Base-by-base conservation (phyloP, 352 stramenopile genomes). In the Peronosclerospora sorghi region DNA sequence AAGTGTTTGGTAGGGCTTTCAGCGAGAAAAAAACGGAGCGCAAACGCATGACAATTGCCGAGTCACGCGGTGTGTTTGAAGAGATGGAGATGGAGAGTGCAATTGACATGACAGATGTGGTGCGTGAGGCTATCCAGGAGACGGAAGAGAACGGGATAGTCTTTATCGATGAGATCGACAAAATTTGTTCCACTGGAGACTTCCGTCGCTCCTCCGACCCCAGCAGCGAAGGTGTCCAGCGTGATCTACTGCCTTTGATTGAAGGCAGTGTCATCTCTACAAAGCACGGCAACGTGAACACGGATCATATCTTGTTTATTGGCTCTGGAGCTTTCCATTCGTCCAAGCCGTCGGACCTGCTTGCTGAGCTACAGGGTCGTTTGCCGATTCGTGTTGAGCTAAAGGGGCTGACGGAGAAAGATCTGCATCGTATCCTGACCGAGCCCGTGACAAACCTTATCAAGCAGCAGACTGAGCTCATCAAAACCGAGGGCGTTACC, bases 81-180 rank as follows among this genome's bases (percentile, higher is more conserved):
- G 90, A 98, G 56, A 84, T 96, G 52, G 94, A 98, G 64, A 83
- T 98, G 54, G 95, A 98, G 48, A 95, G 95, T 46, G 73, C 78
- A 14, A 90, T 94, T 46, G 84, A 94, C 56, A 96, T 89, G 73
- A 77, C 68, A 38, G 83, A 95, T 40, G 81, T 95, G 5, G 66
- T 91, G 52, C 73, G 75, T 24, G 77, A 94, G 36, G 77, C 80
- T 8, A 87, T 93, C 32, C 62, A 62, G n/a, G 75, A 93, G 54
- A 97, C 96, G 5, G 95, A 99, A 61, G 91, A 99, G 71, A 97
- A 95, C 46, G 96, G 96, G 10, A 99, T 99, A 56, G 96, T 99
- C 23, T 99, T 99, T 62, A 98, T 99, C 52, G 96, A 99, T 68
- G 96, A 99, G 62, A 98, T 99, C 51, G 96, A 99, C 67, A 99